Conservation (phyloP, 192 early-diverging fungal species). For the Backusella tarrabulga region DNA sequence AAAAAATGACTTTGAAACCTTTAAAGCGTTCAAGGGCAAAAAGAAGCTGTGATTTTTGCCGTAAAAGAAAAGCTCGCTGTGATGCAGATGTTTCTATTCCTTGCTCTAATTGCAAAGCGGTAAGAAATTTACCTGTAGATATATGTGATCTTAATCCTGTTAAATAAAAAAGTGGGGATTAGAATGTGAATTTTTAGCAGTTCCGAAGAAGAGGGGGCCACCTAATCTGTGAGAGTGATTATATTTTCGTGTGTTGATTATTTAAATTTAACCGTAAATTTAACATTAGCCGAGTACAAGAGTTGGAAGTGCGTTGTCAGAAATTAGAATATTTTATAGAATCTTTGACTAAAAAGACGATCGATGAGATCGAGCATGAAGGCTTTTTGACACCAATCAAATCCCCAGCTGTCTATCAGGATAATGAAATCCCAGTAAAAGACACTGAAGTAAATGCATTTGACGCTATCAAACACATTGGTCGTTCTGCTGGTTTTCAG, state of each 20-base stretch:
- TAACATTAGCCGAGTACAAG: constrained; percentile 6
- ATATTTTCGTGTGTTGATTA: neutral
- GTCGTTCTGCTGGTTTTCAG: constrained; percentile 27
- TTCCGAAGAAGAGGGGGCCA: constrained; percentile 29
- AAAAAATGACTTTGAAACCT: neutral
- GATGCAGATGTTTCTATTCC: constrained; percentile 35
- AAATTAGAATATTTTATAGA: constrained; percentile 30
- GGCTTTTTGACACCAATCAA: constrained; percentile 11
- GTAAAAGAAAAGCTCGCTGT: constrained; percentile 39
- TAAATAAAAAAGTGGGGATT: constrained; percentile 20
- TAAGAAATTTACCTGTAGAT: constrained; percentile 12
- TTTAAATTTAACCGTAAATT: neutral
- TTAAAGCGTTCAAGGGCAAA: constrained; percentile 38
- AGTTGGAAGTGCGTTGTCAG: constrained; percentile 27
- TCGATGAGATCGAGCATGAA: constrained; percentile 26
- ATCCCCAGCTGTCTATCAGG: neutral
- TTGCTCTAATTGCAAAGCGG: constrained; percentile 39
- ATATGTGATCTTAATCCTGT: neutral
- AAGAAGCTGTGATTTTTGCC: constrained; percentile 42
- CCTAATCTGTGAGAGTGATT: constrained; percentile 22
- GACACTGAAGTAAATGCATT: constrained; percentile 15
- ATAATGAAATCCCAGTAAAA: neutral
- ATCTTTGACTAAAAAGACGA: constrained; percentile 17
- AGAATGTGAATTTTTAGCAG: constrained; percentile 22
- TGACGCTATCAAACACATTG: constrained; percentile 24